Evolutionary conservation across 306 rosid genomes (phyloP), one percentile per base, ranked within the genome.

Genomic region (Hylodesmum podocarpum): DNA sequence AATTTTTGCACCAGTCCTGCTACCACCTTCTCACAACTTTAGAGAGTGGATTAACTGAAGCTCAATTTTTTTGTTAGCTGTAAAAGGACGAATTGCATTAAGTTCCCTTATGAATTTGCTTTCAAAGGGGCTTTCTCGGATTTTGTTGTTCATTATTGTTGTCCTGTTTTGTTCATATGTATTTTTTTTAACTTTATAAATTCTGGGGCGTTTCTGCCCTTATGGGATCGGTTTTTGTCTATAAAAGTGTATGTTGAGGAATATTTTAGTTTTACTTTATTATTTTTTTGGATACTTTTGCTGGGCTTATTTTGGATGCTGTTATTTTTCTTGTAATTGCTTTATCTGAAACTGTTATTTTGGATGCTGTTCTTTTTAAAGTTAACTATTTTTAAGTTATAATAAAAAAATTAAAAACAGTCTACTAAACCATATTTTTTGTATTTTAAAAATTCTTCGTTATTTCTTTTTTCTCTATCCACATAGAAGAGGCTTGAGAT

Each of bases 61-160:
- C 87, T 82, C 80, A 64, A 85, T 85, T 76, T 86, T 87, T 87
- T 89, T 83, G 83, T 66, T 83, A 78, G 77, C 75, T 63, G 61
- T 78, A 78, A 70, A 61, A 40, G 68, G 68, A 71, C 63, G 12
- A n/a, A 78, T 80, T 81, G 79, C 78, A 68, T 76, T 12, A 22
- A 72, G 79, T 71, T 81, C 76, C 78, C 51, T 44, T 39, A 40
- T 73, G 54, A 62, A 51, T 44, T 44, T 59, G 76, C 70, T 64
- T 72, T 72, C 82, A 34, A 16, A 70, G 82, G 77, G 80, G 64
- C 73, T 71, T n/a, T 9, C 29, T 69, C 77, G 61, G 82, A 77
- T 84, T 67, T 51, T 74, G 71, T 70, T 66, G 6, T 34, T 18
- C 65, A 46, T 34, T 36, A 11, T 46, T 73, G 31, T 66, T 63